Base-by-base conservation (phyloP, 139 green algal species). In the Chlamydomonas incerta region DNA sequence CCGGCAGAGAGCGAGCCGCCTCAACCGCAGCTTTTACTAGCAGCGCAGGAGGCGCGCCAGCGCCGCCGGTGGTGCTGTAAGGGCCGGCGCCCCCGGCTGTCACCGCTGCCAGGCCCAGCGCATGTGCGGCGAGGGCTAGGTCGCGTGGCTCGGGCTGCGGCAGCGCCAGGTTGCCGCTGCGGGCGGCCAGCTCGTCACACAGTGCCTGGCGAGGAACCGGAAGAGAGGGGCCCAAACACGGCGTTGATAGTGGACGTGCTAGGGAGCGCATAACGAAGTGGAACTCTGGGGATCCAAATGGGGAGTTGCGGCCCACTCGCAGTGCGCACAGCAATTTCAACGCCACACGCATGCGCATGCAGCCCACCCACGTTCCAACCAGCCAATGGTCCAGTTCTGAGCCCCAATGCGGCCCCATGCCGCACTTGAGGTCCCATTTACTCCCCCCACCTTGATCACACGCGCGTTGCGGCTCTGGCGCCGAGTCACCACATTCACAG, bases 81-180 rank as follows among this genome's bases (percentile, higher is more conserved):
- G n/a, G n/a, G n/a, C n/a, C n/a, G n/a, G n/a, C n/a, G n/a, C n/a
- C n/a, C n/a, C n/a, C 63, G 63, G 62, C 28, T 34, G 74, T 34
- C 57, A 24, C 9, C 26, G 47, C 33, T 29, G 13, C 63, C 63
- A 41, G 5, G 29, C 10, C 29, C 18, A 37, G 10, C 11, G 63
- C 63, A 23, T 57, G n/a, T 28, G 74, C 74, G 34, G 35, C 57
- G 23, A 81, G 34, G 6, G 57, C 74, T 58, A 81, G 31, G 74
- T 81, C 74, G 2, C 74, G 57, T 2, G 74, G 10, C 35, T 70
- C 34, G 34, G 74, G 74, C 57, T 81, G 74, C 57, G 74, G 34
- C 74, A 70, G 31, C 34, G 74, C 60, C 74, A 81, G 55, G 74
- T 81, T 55, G 33, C 74, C 74, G 14, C 24, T 28, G 33, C 74